Evolutionary conservation across 129 eudicot species (phyloP).

Genomic region (Heracleum sosnowskyi): DNA sequence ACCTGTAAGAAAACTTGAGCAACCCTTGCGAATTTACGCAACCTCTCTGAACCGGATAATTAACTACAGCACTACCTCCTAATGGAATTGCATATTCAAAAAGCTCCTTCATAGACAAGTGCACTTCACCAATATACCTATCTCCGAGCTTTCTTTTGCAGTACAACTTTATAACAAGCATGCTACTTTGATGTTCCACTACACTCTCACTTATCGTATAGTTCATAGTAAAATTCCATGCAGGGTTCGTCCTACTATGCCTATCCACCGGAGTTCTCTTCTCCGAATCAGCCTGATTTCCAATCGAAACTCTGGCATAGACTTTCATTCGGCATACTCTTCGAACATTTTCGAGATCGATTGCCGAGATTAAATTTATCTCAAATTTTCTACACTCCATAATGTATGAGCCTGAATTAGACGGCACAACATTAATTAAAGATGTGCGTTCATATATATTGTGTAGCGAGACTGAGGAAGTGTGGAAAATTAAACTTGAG

Average conservation of each 20-base stretch:
- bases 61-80: conserved; percentile 43
- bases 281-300: conserved; percentile 30
- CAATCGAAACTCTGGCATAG: conserved; percentile 44
- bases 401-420: not conserved
- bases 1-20: conserved; percentile 46
- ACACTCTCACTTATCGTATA: conserved; percentile 35
- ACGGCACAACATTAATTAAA: not conserved
- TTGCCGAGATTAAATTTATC: conserved; percentile 40
- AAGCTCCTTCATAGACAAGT: conserved; percentile 45
- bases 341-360: conserved; percentile 42
- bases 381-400: conserved; percentile 65
- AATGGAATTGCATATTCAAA: conserved; percentile 33
- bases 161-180: conserved; percentile 52
- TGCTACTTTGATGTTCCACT: conserved; percentile 32
- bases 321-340: conserved; percentile 53
- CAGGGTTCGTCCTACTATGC: conserved; percentile 45
- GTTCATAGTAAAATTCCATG: conserved; percentile 47
- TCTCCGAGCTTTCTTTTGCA: conserved; percentile 67
- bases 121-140: conserved; percentile 53
- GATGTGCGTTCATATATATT: not conserved
- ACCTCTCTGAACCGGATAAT: conserved; percentile 42
- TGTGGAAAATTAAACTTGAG: not conserved
- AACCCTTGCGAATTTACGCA: conserved; percentile 42
- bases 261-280: conserved; percentile 42
- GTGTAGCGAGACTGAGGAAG: not conserved